Evolutionary conservation across 2,329 filamentous ascomycete genomes (phyloP).

Genomic region (Trichophyton simii): DNA sequence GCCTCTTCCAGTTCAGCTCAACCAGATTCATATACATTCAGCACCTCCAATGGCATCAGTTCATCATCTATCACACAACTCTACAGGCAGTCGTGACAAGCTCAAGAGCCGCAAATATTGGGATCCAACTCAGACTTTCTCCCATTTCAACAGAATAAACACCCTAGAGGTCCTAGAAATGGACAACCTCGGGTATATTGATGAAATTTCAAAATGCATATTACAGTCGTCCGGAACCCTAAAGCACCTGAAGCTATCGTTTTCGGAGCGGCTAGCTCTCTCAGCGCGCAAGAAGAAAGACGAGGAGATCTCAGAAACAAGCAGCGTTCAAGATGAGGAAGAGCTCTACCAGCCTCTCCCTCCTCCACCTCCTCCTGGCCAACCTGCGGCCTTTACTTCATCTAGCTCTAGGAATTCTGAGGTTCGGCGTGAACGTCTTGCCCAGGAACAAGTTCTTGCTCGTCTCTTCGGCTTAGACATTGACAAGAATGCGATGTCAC

Average conservation of each 20-base stretch:
- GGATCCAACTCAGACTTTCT: constrained; percentile 40
- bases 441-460: constrained; percentile 15
- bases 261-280: constrained; percentile 42
- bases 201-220: constrained; percentile 46
- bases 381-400: constrained; percentile 1
- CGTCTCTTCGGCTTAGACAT: constrained; percentile 14
- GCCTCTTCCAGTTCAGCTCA: constrained; percentile 19
- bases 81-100: neutral
- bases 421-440: constrained; percentile 13
- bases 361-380: constrained; percentile 7
- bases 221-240: constrained; percentile 44
- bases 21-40: constrained; percentile 12
- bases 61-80: neutral
- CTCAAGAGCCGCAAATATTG: constrained; percentile 12
- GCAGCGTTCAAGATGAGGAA: constrained; percentile 13
- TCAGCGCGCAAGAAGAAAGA: constrained; percentile 33
- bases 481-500: constrained; percentile 6
- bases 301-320: constrained; percentile 39
- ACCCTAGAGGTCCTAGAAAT: constrained; percentile 48
- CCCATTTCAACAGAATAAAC: constrained; percentile 45
- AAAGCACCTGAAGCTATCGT: constrained; percentile 44
- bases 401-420: constrained; percentile 14
- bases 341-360: constrained; percentile 37
- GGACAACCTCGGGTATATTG: constrained; percentile 44
- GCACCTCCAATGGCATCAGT: constrained; percentile 5